A percentile compares a stretch with the other conserved stretches of the same genome.
Conservation (phyloP, 2,329 filamentous ascomycete genomes). For the Verticillium albo-atrum region DNA sequence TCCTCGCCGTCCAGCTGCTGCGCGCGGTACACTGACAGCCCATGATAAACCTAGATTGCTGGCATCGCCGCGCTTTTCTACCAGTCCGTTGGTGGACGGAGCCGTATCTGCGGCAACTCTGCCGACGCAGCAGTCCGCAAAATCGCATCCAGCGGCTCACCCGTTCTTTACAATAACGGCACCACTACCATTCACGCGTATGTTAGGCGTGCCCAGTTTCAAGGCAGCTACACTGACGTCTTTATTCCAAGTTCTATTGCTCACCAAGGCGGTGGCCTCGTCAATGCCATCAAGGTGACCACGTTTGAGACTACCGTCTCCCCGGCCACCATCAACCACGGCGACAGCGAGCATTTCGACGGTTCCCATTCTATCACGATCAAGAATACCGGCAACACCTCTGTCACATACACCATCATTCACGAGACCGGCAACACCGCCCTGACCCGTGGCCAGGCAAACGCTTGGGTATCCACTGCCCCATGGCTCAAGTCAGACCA, state of each 20-base stretch:
- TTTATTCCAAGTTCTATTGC: background rate
- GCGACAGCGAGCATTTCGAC: constrained; percentile 35
- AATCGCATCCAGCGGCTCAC: constrained; percentile 3
- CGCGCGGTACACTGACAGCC: too few relatives aligned
- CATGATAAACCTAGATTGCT: too few relatives aligned
- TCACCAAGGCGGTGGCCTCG: constrained; percentile 44
- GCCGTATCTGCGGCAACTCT: background rate
- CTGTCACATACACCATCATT: constrained; percentile 46
- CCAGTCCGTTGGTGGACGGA: constrained; percentile 14
- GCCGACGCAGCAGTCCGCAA: background rate
- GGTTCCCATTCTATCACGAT: constrained; percentile 46
- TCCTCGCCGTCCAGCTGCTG: too few relatives aligned
- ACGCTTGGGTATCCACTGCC: constrained; percentile 19
- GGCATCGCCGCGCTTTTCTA: constrained; percentile 26
- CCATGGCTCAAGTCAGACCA: constrained; percentile 24
- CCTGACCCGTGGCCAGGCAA: constrained; percentile 40
- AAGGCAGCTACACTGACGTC: constrained; percentile 4
- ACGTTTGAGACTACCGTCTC: constrained; percentile 25
- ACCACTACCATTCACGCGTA: too few relatives aligned
- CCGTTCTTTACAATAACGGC: too few relatives aligned
- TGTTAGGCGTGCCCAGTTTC: too few relatives aligned
- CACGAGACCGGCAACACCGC: constrained; percentile 45
- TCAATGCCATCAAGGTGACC: constrained; percentile 47
- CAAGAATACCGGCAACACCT: constrained; percentile 43
- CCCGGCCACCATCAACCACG: constrained; percentile 44